A percentile compares a stretch with the other conserved stretches of the same genome.
These are phyloP conservation scores for Beauveria sp. DNA, from an alignment of 2,329 filamentous ascomycete species.

Conservation along the genomic window DNA sequence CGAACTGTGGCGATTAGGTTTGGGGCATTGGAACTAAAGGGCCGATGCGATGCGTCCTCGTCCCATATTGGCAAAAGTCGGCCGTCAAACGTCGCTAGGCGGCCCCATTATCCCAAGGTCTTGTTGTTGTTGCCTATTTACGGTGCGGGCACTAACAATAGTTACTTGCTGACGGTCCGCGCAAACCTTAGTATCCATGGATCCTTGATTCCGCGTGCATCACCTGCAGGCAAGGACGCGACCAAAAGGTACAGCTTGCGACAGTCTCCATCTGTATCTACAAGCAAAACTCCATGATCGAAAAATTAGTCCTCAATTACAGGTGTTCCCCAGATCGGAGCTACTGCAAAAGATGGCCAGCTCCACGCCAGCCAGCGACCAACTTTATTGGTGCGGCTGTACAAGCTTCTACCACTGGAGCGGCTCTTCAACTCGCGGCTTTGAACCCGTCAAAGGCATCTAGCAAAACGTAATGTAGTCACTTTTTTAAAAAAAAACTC, in stretches of 20 bases:
- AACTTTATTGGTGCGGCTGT: conserved; percentile 5
- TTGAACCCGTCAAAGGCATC: background rate
- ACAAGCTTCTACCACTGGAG: background rate
- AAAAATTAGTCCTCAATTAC: background rate
- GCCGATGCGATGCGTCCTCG: background rate
- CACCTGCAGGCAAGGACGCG: background rate
- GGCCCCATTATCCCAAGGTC: background rate
- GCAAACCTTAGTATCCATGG: background rate
- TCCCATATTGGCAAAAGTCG: background rate
- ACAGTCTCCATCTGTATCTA: background rate
- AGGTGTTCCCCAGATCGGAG: background rate
- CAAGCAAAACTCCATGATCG: background rate
- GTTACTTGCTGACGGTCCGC: background rate
- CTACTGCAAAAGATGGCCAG: background rate
- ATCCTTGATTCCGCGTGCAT: background rate
- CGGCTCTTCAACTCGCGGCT: background rate
- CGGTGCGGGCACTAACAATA: background rate
- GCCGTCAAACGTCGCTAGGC: background rate
- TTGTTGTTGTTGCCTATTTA: background rate
- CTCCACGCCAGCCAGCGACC: background rate
- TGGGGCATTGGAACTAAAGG: background rate
- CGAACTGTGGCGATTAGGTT: background rate
- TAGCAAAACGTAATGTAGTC: too few relatives aligned
- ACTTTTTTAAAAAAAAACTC: too few relatives aligned
- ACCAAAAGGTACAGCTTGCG: background rate